A percentile compares a stretch with the other conserved stretches of the same genome.
phyloP scores from a whole-genome alignment of 495 filamentous ascomycete species.

The Aspergillus steynii region DNA sequence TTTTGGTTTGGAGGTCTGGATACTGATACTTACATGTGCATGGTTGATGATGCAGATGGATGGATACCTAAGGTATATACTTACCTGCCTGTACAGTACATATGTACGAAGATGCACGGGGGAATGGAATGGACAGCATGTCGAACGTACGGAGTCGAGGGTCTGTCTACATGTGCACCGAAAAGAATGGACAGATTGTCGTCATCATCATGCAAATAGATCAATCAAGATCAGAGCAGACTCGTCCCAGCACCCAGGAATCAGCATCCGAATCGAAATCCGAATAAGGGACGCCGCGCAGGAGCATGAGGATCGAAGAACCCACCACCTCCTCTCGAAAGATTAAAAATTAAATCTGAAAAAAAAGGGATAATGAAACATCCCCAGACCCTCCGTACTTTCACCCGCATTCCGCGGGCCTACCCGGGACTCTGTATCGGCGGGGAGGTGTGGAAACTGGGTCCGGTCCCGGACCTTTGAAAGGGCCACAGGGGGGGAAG shows the following conservation, averaged over 20 bases:
- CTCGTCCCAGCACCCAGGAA: not conserved
- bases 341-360: no score
- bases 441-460: not conserved
- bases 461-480: not conserved
- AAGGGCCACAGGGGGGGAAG: not conserved
- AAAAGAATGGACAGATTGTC: slow-evolving; percentile 8
- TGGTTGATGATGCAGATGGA: not conserved
- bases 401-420: not conserved
- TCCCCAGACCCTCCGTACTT: not conserved
- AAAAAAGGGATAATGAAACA: not conserved
- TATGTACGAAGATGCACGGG: not conserved
- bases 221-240: not conserved
- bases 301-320: not conserved
- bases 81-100: not conserved
- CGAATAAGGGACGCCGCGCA: not conserved
- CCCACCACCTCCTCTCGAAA: not conserved
- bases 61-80: not conserved
- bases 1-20: not conserved
- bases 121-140: not conserved
- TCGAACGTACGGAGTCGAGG: not conserved
- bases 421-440: not conserved
- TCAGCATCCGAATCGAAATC: not conserved
- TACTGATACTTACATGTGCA: not conserved
- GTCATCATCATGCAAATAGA: not conserved
- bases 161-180: no score